Conservation (phyloP, 805 yeast genomes). For the Yarrowia porcina region DNA sequence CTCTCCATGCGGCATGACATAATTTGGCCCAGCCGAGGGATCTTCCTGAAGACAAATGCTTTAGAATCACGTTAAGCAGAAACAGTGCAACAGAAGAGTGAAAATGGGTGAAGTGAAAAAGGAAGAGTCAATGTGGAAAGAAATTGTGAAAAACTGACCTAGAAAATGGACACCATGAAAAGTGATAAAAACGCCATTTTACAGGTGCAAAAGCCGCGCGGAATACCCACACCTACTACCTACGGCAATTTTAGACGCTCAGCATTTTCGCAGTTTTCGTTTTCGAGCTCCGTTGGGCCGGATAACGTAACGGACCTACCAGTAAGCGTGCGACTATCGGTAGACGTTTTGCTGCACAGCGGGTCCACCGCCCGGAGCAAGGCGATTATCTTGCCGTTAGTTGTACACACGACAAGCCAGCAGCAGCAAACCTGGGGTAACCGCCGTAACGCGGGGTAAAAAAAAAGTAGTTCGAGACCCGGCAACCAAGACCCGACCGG, state of each 20-base stretch:
- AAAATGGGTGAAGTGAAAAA: too few species aligned
- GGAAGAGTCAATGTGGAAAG: too few species aligned
- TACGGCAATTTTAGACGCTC: slow-evolving; percentile 8
- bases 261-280: too few species aligned
- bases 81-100: too few species aligned
- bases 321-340: too few species aligned
- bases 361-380: too few species aligned
- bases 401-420: background rate
- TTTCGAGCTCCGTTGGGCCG: background rate
- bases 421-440: slow-evolving; percentile 12
- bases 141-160: too few species aligned
- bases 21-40: slow-evolving; percentile 6
- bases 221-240: background rate
- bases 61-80: too few species aligned
- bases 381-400: background rate
- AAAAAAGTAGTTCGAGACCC: background rate
- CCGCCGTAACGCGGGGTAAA: background rate
- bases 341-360: too few species aligned
- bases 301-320: background rate
- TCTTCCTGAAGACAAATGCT: background rate
- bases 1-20: background rate
- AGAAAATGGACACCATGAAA: background rate
- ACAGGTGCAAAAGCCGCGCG: too few species aligned
- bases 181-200: too few species aligned
- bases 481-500: background rate